These are phyloP conservation scores for Cyberlindnera subsufficiens DNA, from an alignment of 805 yeast species.

Conservation along the genomic window DNA sequence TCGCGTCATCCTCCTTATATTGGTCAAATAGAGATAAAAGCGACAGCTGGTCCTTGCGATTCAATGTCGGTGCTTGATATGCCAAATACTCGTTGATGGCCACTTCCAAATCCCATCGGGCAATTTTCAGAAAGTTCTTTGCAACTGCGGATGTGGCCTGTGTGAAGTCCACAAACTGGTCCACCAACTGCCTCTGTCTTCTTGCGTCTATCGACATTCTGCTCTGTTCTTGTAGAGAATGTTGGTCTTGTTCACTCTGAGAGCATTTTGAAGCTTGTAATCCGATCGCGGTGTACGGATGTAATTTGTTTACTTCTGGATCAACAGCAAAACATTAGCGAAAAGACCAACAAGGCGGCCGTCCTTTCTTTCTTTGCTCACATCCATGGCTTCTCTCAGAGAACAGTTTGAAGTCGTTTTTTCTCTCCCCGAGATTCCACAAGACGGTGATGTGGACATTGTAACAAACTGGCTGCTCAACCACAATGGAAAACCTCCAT, in stretches of 20 bases:
- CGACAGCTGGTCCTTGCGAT: conserved; percentile 11
- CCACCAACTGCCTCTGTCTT: conserved; percentile 21
- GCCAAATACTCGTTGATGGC: conserved; percentile 24
- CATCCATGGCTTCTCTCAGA: background rate
- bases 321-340: too few species aligned
- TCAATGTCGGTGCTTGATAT: conserved; percentile 13
- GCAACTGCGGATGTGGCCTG: conserved; percentile 19
- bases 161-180: conserved; percentile 25
- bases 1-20: conserved; percentile 19
- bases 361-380: background rate
- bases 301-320: too few species aligned
- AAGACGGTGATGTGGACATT: conserved; percentile 18
- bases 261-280: too few species aligned
- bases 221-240: background rate
- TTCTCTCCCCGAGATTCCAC: conserved; percentile 11
- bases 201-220: conserved; percentile 17
- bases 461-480: conserved; percentile 20
- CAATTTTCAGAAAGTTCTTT: conserved; percentile 14
- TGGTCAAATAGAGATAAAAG: conserved; percentile 15
- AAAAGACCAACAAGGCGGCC: background rate
- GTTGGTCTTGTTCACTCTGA: background rate
- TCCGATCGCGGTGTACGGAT: too few species aligned
- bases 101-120: conserved; percentile 22
- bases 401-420: conserved; percentile 12
- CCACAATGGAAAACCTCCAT: conserved; percentile 20